Evolutionary conservation across 2,329 filamentous ascomycete species (phyloP), one percentile per base, ranked within the genome.

Genomic region (Pseudogymnoascus sp.): DNA sequence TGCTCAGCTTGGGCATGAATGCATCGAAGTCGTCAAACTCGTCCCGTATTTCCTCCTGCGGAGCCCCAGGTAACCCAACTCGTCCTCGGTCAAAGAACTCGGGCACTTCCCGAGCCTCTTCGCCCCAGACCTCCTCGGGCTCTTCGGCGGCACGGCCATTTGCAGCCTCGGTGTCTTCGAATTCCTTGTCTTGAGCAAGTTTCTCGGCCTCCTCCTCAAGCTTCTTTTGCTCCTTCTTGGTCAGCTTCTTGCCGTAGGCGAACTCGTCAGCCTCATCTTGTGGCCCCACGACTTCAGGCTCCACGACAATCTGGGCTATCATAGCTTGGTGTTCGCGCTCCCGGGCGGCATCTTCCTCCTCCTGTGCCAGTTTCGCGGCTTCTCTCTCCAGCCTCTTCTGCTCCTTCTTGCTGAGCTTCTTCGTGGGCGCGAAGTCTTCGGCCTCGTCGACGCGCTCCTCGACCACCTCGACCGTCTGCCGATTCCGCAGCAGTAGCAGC

Each of bases 1-100:
- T 81, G 70, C 74, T 80, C 45, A 77, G 65, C 62, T 75, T 78
- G 7, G 67, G 64, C 14, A 74, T 63, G 21, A 65, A 65, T 28
- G 68, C 67, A 9, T 63, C 66, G 65, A 65, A 67, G 7, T 71
- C 71, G 28, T 70, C 68, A 5, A 55, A 55, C 18, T 55, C 49
- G 25, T 55, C 28, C n/a, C 49, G 28, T 18, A 55, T 33, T 28
- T 55, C 49, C 28, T 18, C 49, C 49, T 33, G 28, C 49, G 49
- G 28, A 1, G 28, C 25, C 3, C 25, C 49, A 55, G 49, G 49
- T 2, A 2, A 9, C 14, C 28, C 49, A 9, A 33, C 18, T 11
- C 49, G 49, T 33, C 49, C 49, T 16, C 49, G 49, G 25, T 55
- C 49, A 21, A 55, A 33, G 49, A 55, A 52, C 7, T 52, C 43